These are phyloP conservation scores for Solanum gracilifrons DNA, from an alignment of 257 asterid species.

Conservation along the genomic window DNA sequence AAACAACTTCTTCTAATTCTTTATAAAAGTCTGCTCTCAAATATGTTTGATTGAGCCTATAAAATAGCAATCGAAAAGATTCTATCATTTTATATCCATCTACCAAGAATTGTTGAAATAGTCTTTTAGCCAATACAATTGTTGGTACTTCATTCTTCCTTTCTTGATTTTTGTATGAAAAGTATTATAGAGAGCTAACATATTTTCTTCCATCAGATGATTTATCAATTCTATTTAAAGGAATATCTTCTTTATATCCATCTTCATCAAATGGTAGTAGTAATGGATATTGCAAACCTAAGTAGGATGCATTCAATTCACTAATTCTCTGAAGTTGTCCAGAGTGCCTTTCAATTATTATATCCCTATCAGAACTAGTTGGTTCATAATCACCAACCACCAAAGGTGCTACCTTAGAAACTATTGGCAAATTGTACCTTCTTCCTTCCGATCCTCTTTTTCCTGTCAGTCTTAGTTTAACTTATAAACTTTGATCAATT, in stretches of 20 bases:
- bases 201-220: neutral
- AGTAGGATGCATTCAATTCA: neutral
- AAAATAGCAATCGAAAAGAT: no score
- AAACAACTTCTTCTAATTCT: neutral
- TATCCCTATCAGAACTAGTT: neutral
- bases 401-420: neutral
- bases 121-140: no score
- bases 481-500: neutral
- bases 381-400: neutral
- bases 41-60: neutral
- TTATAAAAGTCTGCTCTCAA: neutral
- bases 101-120: neutral
- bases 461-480: neutral
- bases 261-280: no score
- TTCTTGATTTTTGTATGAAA: neutral
- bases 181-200: no score
- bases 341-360: neutral
- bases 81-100: no score
- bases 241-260: no score
- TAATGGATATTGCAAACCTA: neutral
- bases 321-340: neutral
- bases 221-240: no score
- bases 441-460: neutral
- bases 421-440: neutral
- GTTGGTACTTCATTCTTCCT: no score